Evolutionary conservation across 768 basidiomycete species (phyloP), one percentile per base, ranked within the genome.

Genomic region (Boletellus emodensis): DNA sequence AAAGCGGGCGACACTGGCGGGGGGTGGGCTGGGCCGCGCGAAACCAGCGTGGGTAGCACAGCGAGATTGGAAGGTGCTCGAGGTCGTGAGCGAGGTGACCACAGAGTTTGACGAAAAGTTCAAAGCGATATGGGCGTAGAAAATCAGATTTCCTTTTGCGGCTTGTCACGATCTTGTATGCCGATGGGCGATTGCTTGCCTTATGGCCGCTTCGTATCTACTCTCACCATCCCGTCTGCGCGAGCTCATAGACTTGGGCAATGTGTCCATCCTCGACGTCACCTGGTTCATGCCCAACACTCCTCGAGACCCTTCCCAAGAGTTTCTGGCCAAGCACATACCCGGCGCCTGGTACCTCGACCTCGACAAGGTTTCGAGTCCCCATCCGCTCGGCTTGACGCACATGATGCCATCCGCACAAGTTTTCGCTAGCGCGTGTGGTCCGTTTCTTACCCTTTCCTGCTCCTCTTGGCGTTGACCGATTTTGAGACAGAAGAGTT

Each of bases 231-330:
- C 68, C 15, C 69, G 77, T 56, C 71, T 80, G 37, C 71, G 65
- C 24, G 70, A 74, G 38, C 66, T 69, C 28, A 53, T 64, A 9
- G 61, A 73, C 24, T 61, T 69, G 3, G 62, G 71, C 9, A 51
- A 22, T 44, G 55, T 52, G 51, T 68, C 40, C 66, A 66, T 86
- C 56, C 73, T 85, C 32, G 95, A 97, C 62, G 83, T 84, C 18
- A 84, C 82, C 44, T 97, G 94, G 95, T 86, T 90, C 67, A 96
- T 97, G 95, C 95, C 94, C 44, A 88, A 85, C 66, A 79, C 85
- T 30, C 74, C 83, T 2, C 81, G 94, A 48, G 81, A 81, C 43
- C 76, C 87, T 3, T 66, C 67, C n/a, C 67, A 79, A 26, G 94
- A 95, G 68, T 94, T 83, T 57, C 63, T 74, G 18, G 65, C 71